Percentiles rank a stretch among this genome's conserved stretches.
These are phyloP conservation scores for Penicillium sp. DNA, from an alignment of 2,329 filamentous ascomycete species.

Conservation along the genomic window DNA sequence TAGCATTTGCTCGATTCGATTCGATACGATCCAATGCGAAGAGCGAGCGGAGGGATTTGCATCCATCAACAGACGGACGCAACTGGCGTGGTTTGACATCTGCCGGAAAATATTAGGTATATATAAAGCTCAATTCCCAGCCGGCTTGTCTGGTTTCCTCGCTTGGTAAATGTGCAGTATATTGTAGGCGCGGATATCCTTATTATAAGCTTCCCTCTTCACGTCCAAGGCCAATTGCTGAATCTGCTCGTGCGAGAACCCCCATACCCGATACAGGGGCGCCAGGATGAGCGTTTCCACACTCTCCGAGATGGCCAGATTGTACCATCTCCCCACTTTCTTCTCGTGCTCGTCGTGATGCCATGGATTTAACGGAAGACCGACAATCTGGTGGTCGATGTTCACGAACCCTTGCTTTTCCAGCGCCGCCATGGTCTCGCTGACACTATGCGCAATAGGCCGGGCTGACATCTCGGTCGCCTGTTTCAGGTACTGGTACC, in stretches of 20 bases:
- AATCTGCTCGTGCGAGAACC: slow-evolving; percentile 61
- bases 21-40: not conserved
- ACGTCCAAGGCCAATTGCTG: slow-evolving; percentile 59
- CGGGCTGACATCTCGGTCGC: slow-evolving; percentile 64
- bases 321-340: slow-evolving; percentile 77
- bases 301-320: slow-evolving; percentile 69
- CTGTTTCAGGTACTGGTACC: slow-evolving; percentile 65
- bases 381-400: slow-evolving; percentile 65
- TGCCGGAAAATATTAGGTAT: not conserved
- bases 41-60: not conserved
- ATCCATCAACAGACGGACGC: too few relatives aligned
- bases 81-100: not conserved
- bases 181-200: slow-evolving; percentile 68
- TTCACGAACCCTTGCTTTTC: slow-evolving; percentile 73
- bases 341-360: slow-evolving; percentile 60
- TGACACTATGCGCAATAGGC: slow-evolving; percentile 61
- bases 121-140: slow-evolving; percentile 16
- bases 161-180: slow-evolving; percentile 43
- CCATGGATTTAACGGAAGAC: slow-evolving; percentile 72
- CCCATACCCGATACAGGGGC: slow-evolving; percentile 64
- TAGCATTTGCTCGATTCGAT: not conserved
- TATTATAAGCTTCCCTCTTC: slow-evolving; percentile 64
- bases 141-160: slow-evolving; percentile 34
- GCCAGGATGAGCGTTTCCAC: slow-evolving; percentile 69
- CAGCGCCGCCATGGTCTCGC: slow-evolving; percentile 57